These are phyloP conservation scores for Alternaria angustiovoidea DNA, from an alignment of 2,329 filamentous ascomycete species.

Conservation along the genomic window DNA sequence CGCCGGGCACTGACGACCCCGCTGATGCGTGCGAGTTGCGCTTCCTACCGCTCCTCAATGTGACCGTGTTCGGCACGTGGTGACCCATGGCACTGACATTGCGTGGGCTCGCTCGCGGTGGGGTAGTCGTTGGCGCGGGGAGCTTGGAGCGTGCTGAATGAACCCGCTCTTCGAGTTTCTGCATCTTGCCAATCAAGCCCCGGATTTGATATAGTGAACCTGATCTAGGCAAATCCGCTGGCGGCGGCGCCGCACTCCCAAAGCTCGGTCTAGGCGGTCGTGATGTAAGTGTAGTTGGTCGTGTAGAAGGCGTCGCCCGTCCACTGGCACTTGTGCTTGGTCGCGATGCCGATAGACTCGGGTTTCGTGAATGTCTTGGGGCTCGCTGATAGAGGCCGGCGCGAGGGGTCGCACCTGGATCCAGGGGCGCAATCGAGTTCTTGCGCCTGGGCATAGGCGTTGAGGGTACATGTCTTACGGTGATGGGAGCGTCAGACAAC, in stretches of 20 bases:
- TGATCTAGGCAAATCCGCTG: constrained; percentile 62
- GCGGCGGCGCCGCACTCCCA: constrained; percentile 59
- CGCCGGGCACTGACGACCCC: constrained; percentile 44
- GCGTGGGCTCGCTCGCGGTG: constrained; percentile 82
- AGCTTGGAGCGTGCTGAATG: constrained; percentile 91
- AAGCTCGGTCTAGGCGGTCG: constrained; percentile 55
- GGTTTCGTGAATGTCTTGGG: constrained; percentile 62
- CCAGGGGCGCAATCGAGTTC: constrained; percentile 60
- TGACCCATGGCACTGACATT: constrained; percentile 59
- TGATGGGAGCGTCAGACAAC: constrained; percentile 82
- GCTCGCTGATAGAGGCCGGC: constrained; percentile 57
- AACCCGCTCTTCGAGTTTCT: constrained; percentile 91
- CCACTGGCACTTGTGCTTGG: constrained; percentile 39
- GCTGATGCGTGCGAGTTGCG: constrained; percentile 65
- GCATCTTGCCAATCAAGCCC: constrained; percentile 94
- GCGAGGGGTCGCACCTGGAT: constrained; percentile 62
- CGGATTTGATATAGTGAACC: constrained; percentile 91
- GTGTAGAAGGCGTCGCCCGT: constrained; percentile 56
- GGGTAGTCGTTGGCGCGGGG: constrained; percentile 79
- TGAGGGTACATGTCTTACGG: constrained; percentile 53
- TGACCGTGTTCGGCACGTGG: constrained; percentile 63
- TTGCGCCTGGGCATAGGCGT: constrained; percentile 52
- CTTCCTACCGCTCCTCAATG: constrained; percentile 72
- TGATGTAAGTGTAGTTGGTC: constrained; percentile 41
- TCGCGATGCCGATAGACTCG: constrained; percentile 63